Base-by-base conservation (phyloP, 768 basidiomycete genomes). In the Lenzites betulinus region DNA sequence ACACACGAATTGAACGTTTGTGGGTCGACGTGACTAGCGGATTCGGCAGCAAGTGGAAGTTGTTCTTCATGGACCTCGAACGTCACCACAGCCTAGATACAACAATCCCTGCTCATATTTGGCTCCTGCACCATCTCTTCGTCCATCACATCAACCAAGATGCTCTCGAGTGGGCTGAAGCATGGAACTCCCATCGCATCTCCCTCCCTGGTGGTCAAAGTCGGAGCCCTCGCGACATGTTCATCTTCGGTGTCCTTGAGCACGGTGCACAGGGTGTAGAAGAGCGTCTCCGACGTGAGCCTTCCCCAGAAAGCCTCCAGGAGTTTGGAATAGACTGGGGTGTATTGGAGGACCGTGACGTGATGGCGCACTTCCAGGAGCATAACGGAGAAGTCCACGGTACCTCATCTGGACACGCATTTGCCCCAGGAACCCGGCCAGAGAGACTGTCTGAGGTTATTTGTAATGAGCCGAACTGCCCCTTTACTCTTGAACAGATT, bases 151-250 rank as follows among this genome's bases (percentile, higher is more conserved):
- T 69, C 49, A 66, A 64, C 38, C 26, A 13, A 3, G 67, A 68
- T 23, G 49, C 49, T 11, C 41, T 13, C 2, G 53, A 63, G 2
- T 81, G 74, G 73, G 68, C 67, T 0, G 60, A 66, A 1, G 46
- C 68, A 2, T 79, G 78, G 78, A 79, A 80, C 49, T 25, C 64
- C 7, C 78, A 79, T 60, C 54, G 44, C 1, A 43, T 78, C 13
- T 51, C 49, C 0, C 43, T 71, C 8, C 59, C 50, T 3, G 65
- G 69, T 20, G 51, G 70, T 63, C 36, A 30, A 16, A 9, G 36
- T 5, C 30, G 30, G 1, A 48, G 46, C 22, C 75, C 75, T 0
- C 54, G 55, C 2, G 69, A 76, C 18, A 67, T 77, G 66, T 74
- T 66, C 53, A 39, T 67, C 8, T 75, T 74, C 57, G 71, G 73